phyloP scores from a whole-genome alignment of 164 flowering plant species.

The Piper betle region DNA sequence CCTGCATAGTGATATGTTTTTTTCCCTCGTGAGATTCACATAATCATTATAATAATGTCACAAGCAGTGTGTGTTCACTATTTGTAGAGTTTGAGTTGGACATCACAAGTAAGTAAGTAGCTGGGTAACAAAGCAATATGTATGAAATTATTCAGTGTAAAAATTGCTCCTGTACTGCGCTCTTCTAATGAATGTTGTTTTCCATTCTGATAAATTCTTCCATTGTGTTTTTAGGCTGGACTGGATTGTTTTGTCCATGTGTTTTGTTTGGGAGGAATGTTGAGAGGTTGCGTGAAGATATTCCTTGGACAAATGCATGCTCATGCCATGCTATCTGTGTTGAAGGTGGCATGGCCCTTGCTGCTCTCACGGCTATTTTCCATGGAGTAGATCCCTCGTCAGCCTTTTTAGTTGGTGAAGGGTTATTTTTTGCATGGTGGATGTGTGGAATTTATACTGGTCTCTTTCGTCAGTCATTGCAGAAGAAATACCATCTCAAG shows the following conservation, averaged over 20 bases:
- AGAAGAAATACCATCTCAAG: constrained; percentile 94
- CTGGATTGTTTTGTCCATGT: constrained; percentile 87
- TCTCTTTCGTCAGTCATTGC: constrained; percentile 63
- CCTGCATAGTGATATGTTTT: too few species aligned
- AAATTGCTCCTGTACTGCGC: too few species aligned
- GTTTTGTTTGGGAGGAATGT: constrained; percentile 81
- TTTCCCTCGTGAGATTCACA: too few species aligned
- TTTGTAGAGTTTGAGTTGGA: too few species aligned
- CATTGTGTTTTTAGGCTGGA: constrained; percentile 38
- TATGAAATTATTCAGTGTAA: too few species aligned
- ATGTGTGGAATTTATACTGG: constrained; percentile 97
- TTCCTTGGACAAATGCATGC: constrained; percentile 69
- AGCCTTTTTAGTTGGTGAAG: constrained; percentile 66
- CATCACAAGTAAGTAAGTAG: too few species aligned
- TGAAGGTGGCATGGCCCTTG: constrained; percentile 85
- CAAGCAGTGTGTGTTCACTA: too few species aligned
- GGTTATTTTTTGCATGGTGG: constrained; percentile 86
- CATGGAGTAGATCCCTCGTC: constrained; percentile 83
- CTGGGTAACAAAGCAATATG: too few species aligned
- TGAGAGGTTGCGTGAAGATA: constrained; percentile 61
- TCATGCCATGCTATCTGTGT: constrained; percentile 77
- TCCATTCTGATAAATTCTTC: neutral
- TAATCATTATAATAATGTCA: too few species aligned
- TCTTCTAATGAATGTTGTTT: too few species aligned
- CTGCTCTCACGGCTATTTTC: constrained; percentile 54